Evolutionary conservation across 805 yeast species (phyloP).

Genomic region (Saturnispora quitensis): DNA sequence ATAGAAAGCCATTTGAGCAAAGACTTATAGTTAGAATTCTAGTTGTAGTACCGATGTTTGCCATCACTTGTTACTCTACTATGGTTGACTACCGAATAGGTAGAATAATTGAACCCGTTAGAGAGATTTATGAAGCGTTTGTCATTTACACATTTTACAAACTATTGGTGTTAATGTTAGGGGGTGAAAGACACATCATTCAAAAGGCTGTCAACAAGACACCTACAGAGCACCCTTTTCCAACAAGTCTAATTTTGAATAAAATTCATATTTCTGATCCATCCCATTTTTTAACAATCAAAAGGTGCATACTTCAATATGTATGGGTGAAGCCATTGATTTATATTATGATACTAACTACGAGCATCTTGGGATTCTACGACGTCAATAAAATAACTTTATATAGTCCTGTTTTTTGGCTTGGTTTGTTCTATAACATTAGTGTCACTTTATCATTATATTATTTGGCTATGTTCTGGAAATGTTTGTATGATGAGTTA

Average conservation of each 20-base stretch:
- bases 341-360: slow-evolving; percentile 43
- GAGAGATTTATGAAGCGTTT: slow-evolving; percentile 93
- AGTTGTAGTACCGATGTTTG: slow-evolving; percentile 72
- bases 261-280: slow-evolving; percentile 84
- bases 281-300: slow-evolving; percentile 59
- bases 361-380: slow-evolving; percentile 41
- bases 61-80: slow-evolving; percentile 57
- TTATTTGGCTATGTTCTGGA: slow-evolving; percentile 87
- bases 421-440: slow-evolving; percentile 62
- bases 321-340: slow-evolving; percentile 89
- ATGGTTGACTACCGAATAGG: slow-evolving; percentile 38
- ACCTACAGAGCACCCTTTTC: slow-evolving; percentile 62
- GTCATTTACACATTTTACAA: slow-evolving; percentile 91
- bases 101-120: slow-evolving; percentile 54
- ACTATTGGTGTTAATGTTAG: slow-evolving; percentile 70
- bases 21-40: slow-evolving; percentile 75
- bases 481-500: slow-evolving; percentile 70
- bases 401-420: slow-evolving; percentile 49
- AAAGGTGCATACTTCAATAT: slow-evolving; percentile 83
- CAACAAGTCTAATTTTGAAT: slow-evolving; percentile 38
- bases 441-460: slow-evolving; percentile 79
- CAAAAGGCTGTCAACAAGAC: slow-evolving; percentile 48
- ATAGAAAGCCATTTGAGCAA: slow-evolving; percentile 84
- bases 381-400: slow-evolving; percentile 41
- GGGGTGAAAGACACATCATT: slow-evolving; percentile 86